Base-by-base conservation (phyloP, 176 grass and related monocot genomes). In the Zoysia pacifica region DNA sequence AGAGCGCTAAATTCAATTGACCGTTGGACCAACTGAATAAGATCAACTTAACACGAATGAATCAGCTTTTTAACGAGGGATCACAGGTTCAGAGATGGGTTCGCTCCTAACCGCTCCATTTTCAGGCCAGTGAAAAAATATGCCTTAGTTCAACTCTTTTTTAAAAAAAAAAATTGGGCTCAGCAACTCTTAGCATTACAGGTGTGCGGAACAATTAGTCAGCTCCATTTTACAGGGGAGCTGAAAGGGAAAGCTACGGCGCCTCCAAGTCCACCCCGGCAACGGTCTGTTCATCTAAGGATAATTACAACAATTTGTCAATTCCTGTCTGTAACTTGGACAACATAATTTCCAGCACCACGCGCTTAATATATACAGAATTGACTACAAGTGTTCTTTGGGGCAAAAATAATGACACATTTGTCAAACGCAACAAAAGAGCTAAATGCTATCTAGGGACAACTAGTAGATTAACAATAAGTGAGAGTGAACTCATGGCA, bases 371-470 rank as follows among this genome's bases (percentile, higher is more conserved):
- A 87, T 90, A 49, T 90, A 90, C 84, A 87, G 14, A 38, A 79
- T 76, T 74, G 80, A 80, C 75, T 72, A 79, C 65, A 83, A n/a
- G 73, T 78, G 61, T 53, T 77, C 38, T 39, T 67, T 69, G 52
- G 3, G 18, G 39, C 43, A 52, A 85, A n/a, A 83, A 79, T 36
- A 85, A 78, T 82, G 73, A 50, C 67, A 68, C 67, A 62, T 37
- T 82, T 50, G 60, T 61, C 15, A 45, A 89, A 85, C 44, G 77
- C 73, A 82, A 77, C 46, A 53, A 81, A 85, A 61, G 10, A 48
- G 73, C 87, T 89, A 89, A 67, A 67, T 78, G 73, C 77, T 88
- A 80, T 67, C 87, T 89, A 89, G 58, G 59, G 76, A 81, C 65
- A 72, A 72, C 55, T 43, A 80, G 76, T 81, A 84, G 79, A 63